Evolutionary conservation across 495 filamentous ascomycete genomes (phyloP), one percentile per base, ranked within the genome.

Genomic region (Daldinia concentrica): DNA sequence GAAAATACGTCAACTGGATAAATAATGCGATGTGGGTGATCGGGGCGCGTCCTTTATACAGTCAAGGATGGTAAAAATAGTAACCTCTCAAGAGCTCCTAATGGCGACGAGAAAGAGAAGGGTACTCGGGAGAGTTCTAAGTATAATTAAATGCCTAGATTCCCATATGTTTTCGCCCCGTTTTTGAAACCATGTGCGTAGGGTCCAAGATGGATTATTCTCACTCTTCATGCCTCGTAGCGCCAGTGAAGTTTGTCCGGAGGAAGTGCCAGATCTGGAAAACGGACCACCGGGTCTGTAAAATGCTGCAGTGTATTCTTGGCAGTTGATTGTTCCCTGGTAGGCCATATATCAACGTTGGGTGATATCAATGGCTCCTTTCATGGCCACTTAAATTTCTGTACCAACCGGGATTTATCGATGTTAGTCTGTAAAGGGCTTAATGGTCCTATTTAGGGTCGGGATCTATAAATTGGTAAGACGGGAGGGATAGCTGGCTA

Each of bases 401-500:
- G 22, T 24, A 14, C 27, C 26, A n/a, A 17, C 26, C 56, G 17
- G 57, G 48, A 36, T 36, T 17, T 34, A 36, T 55, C 14, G 9
- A 4, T 12, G 39, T 11, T 48, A 22, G 32, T 12, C 27, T 58
- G 22, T 58, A 22, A 60, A 19, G 60, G 61, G 45, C 48, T 57
- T 64, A 61, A 43, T 70, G 62, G 65, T 65, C 62, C 62, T 57
- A 22, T 56, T 58, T 45, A 34, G 48, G 51, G 39, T 30, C 17
- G 26, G 14, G 63, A 48, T 24, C 41, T 12, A 26, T 34, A 32
- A 34, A 34, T 39, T 19, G 1, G 32, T 24, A 34, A 19, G 34
- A 5, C 3, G 5, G 30, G 22, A 68, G n/a, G 43, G 22, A 27
- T 17, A 60, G 19, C 55, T 17, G 14, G 34, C 14, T 22, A 43